These are phyloP conservation scores for Multifurca ochricompacta DNA, from an alignment of 768 basidiomycete species.

Conservation along the genomic window DNA sequence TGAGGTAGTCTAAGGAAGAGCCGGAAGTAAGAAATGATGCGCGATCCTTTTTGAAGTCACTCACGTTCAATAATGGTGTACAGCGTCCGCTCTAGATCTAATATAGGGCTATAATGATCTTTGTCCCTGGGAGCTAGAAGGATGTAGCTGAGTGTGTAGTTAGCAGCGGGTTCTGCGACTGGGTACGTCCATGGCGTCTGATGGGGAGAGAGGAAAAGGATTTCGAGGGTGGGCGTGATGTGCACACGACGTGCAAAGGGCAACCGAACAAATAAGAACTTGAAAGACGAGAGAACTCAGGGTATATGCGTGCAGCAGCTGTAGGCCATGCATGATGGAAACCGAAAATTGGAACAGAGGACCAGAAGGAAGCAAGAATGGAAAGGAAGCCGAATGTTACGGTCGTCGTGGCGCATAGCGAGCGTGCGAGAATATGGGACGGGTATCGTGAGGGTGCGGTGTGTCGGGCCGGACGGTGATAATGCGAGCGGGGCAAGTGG, in stretches of 20 bases:
- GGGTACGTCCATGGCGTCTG: constrained; percentile 5
- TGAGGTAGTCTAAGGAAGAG: constrained; percentile 50
- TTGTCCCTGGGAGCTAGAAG: constrained; percentile 75
- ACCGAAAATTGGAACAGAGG: neutral
- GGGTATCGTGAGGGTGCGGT: neutral
- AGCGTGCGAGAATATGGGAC: neutral
- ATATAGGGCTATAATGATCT: constrained; percentile 81
- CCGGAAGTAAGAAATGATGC: neutral
- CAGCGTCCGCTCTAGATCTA: constrained; percentile 65
- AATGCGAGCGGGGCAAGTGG: neutral
- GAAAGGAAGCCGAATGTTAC: neutral
- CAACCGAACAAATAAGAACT: neutral
- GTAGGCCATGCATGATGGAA: neutral
- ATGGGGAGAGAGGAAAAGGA: neutral
- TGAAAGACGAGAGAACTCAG: neutral
- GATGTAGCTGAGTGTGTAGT: constrained; percentile 46
- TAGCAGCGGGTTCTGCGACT: neutral
- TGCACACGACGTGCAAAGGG: too few relatives aligned
- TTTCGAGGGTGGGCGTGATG: too few relatives aligned
- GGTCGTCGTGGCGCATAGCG: neutral
- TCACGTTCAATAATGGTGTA: constrained; percentile 62
- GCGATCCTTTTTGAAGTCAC: neutral
- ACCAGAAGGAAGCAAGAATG: too few relatives aligned
- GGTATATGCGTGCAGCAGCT: neutral
- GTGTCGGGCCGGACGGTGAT: constrained; percentile 3